Percentiles rank a stretch among this genome's conserved stretches.
These are phyloP conservation scores for Staphylotrichum tortipilum DNA, from an alignment of 495 filamentous ascomycete genomes.

Conservation along the genomic window DNA sequence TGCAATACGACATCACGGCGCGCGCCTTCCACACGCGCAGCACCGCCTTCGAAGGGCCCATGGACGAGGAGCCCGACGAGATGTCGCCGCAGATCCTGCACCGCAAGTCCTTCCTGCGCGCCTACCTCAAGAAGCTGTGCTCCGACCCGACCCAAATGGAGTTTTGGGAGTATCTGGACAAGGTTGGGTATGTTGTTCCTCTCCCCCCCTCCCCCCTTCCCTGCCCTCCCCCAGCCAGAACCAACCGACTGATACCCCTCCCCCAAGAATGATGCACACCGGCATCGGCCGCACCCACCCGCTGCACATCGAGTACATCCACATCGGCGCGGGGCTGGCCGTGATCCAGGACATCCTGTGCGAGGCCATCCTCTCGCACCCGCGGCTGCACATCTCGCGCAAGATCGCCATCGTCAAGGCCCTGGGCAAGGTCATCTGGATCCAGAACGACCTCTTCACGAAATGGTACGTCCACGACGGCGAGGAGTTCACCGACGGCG, in stretches of 20 bases:
- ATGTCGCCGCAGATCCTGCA: constrained; percentile 62
- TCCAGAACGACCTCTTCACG: constrained; percentile 72
- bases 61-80: constrained; percentile 53
- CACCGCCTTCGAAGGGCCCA: constrained; percentile 52
- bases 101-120: constrained; percentile 67
- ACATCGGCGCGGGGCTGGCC: constrained; percentile 58
- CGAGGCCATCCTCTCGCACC: constrained; percentile 65
- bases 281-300: constrained; percentile 55
- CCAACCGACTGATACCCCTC: too few relatives aligned
- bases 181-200: constrained; percentile 52
- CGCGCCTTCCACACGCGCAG: constrained; percentile 58
- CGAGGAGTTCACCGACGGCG: constrained; percentile 58
- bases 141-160: constrained; percentile 63
- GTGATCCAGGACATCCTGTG: constrained; percentile 67
- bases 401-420: constrained; percentile 64
- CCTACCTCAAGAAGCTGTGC: constrained; percentile 60
- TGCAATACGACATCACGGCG: constrained; percentile 68
- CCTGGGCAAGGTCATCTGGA: constrained; percentile 53
- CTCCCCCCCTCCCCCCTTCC: constrained; percentile 3
- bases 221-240: background rate
- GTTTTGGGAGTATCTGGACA: constrained; percentile 72
- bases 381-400: constrained; percentile 49
- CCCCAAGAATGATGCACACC: constrained; percentile 60
- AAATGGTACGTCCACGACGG: constrained; percentile 66
- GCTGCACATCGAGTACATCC: constrained; percentile 68